phyloP scores from a whole-genome alignment of 768 basidiomycete species.

The Tricholoma sp. region DNA sequence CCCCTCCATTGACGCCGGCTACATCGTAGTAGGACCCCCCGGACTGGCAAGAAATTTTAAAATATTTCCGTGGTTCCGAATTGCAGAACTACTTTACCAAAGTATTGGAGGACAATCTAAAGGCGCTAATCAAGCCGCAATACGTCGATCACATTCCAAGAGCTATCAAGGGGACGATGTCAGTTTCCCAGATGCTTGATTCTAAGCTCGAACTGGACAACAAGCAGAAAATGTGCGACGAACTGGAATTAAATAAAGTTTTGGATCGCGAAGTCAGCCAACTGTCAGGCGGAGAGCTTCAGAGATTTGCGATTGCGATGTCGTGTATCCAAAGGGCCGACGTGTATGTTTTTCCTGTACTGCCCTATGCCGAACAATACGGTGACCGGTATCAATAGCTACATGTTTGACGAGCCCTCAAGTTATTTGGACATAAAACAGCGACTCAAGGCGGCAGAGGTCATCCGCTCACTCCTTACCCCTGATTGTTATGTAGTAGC shows the following conservation, averaged over 20 bases:
- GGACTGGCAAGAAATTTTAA: constrained; percentile 98
- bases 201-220: constrained; percentile 86
- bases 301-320: constrained; percentile 98
- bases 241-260: constrained; percentile 84
- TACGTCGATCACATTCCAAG: constrained; percentile 99
- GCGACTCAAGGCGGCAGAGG: constrained; percentile 89
- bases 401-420: constrained; percentile 99
- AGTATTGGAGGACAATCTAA: constrained; percentile 96
- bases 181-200: constrained; percentile 89
- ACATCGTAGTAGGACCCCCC: constrained; percentile 72
- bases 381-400: constrained; percentile 38
- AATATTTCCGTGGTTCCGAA: constrained; percentile 98
- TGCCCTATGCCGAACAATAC: constrained; percentile 1
- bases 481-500: constrained; percentile 91
- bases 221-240: constrained; percentile 78
- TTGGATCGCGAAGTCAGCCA: constrained; percentile 80
- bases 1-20: constrained; percentile 4
- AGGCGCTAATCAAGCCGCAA: constrained; percentile 98
- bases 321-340: constrained; percentile 93
- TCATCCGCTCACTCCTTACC: constrained; percentile 81
- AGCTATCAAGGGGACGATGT: constrained; percentile 86
- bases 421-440: constrained; percentile 97
- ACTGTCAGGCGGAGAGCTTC: constrained; percentile 94
- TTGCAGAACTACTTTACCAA: constrained; percentile 99
- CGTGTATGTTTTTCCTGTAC: constrained; percentile 55